A percentile compares a stretch with the other conserved stretches of the same genome.
Evolutionary conservation across 306 rosid genomes (phyloP).

Genomic region (Medicago arabica): DNA sequence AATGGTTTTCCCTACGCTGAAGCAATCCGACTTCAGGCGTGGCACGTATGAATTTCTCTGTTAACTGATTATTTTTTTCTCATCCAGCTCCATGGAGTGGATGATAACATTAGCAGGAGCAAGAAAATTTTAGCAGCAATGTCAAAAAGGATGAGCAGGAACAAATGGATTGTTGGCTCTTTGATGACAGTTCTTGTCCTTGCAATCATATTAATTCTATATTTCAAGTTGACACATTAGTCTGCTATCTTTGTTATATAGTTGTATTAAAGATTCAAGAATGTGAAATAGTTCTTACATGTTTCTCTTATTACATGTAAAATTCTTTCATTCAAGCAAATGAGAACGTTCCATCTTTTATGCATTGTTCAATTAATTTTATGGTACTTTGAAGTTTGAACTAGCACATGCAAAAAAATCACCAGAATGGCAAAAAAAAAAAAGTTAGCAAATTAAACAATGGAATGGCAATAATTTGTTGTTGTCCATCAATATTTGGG

Average conservation of each 20-base stretch:
- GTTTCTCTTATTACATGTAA: constrained; percentile 3
- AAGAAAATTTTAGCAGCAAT: constrained; percentile 62
- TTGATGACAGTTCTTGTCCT: constrained; percentile 52
- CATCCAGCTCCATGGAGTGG: constrained; percentile 61
- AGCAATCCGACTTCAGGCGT: neutral
- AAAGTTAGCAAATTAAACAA: neutral
- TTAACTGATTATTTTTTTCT: constrained; percentile 4
- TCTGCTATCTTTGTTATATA: constrained; percentile 11
- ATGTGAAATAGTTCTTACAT: constrained; percentile 18
- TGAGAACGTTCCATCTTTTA: neutral
- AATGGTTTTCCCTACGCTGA: constrained; percentile 2
- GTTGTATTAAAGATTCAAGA: constrained; percentile 26
- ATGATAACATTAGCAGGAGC: constrained; percentile 61
- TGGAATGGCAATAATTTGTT: neutral
- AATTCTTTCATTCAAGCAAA: constrained; percentile 18
- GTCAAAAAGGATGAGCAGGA: constrained; percentile 68
- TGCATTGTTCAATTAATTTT: constrained; percentile 3
- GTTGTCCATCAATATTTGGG: no score
- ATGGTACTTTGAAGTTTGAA: neutral
- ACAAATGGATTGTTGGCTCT: constrained; percentile 64
- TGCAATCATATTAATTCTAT: constrained; percentile 57
- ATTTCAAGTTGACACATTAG: constrained; percentile 54
- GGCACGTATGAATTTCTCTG: constrained; percentile 4
- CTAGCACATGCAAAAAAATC: neutral
- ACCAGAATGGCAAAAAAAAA: neutral